Evolutionary conservation across 768 basidiomycete genomes (phyloP).

Genomic region (Imleria badia): DNA sequence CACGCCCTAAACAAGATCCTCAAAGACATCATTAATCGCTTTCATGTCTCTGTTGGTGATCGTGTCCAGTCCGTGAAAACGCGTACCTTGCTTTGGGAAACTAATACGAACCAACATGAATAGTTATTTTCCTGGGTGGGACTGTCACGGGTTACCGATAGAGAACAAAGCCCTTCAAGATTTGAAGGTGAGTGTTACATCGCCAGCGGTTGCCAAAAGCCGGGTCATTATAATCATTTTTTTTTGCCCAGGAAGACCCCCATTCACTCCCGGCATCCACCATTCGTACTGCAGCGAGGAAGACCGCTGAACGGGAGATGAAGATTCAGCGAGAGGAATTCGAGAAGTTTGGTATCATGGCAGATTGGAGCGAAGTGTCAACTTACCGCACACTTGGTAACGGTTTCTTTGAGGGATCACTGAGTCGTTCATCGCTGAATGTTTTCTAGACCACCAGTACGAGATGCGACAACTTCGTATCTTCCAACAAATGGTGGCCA

Average conservation of each 20-base stretch:
- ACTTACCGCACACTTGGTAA: slow-evolving; percentile 88
- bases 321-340: slow-evolving; percentile 78
- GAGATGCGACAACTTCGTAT: slow-evolving; percentile 85
- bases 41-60: slow-evolving; percentile 72
- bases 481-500: slow-evolving; percentile 86
- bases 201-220: not conserved
- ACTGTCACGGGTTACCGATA: slow-evolving; percentile 96
- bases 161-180: slow-evolving; percentile 89
- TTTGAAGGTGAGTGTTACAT: slow-evolving; percentile 51
- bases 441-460: slow-evolving; percentile 69
- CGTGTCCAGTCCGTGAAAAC: slow-evolving; percentile 68
- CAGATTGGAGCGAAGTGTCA: slow-evolving; percentile 71
- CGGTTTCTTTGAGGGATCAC: not conserved
- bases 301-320: slow-evolving; percentile 74
- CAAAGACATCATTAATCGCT: slow-evolving; percentile 95
- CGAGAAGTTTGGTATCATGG: slow-evolving; percentile 83
- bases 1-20: slow-evolving; percentile 95
- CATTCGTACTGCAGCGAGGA: slow-evolving; percentile 70
- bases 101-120: not conserved
- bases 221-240: not conserved
- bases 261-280: slow-evolving; percentile 51
- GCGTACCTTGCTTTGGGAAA: not conserved
- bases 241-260: slow-evolving; percentile 50
- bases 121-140: slow-evolving; percentile 96
- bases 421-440: not conserved